Percentiles rank a stretch among this genome's conserved stretches.
Conservation (phyloP, 108 stramenopile genomes). For the Seminavis robusta region DNA sequence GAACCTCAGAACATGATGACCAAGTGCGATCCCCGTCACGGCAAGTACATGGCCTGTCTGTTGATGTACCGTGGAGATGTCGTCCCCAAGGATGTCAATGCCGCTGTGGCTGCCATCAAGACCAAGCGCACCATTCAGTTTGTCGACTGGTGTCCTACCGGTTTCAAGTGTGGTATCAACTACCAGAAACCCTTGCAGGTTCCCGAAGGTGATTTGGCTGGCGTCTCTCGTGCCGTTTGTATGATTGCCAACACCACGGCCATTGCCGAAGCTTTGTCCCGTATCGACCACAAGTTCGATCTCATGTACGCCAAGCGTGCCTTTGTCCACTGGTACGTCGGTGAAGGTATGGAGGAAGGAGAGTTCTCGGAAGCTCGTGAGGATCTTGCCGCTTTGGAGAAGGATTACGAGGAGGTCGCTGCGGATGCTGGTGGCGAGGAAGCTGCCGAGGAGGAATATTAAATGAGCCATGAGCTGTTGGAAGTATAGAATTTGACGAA, state of each 20-base stretch:
- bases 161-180: conserved; percentile 99
- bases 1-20: conserved; percentile 94
- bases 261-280: conserved; percentile 95
- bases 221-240: conserved; percentile 96
- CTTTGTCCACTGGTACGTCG: conserved; percentile 99
- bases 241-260: conserved; percentile 99
- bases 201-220: conserved; percentile 92
- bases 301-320: conserved; percentile 99
- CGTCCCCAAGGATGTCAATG: conserved; percentile 94
- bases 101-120: conserved; percentile 92
- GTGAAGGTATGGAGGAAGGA: conserved; percentile 99
- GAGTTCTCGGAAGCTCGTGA: conserved; percentile 99
- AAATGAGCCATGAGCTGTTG: too few species aligned
- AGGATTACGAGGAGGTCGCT: conserved; percentile 95
- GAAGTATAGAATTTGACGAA: too few species aligned
- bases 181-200: conserved; percentile 96
- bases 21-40: conserved; percentile 97
- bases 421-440: conserved; percentile 95
- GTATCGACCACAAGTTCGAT: conserved; percentile 99
- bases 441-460: conserved; percentile 93
- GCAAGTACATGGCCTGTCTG: conserved; percentile 99
- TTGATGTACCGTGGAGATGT: conserved; percentile 96
- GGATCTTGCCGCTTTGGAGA: conserved; percentile 98
- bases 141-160: conserved; percentile 95
- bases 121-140: conserved; percentile 96